These are phyloP conservation scores for Monosporozyma aerobia DNA, from an alignment of 805 yeast genomes.

Conservation along the genomic window DNA sequence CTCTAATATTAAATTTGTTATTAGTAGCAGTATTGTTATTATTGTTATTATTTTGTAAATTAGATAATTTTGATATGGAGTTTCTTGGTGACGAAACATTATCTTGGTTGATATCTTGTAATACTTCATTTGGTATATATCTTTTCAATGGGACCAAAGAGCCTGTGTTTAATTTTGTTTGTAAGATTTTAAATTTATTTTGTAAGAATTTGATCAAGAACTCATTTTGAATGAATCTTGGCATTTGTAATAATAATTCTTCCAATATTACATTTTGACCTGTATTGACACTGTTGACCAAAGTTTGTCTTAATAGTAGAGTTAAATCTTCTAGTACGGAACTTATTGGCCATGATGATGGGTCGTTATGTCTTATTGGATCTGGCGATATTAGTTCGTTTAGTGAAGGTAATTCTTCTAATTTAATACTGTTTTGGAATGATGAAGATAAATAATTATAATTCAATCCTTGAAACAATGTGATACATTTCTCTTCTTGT, in stretches of 20 bases:
- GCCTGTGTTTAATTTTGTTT: slow-evolving; percentile 16
- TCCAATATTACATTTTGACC: slow-evolving; percentile 40
- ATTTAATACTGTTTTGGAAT: slow-evolving; percentile 66
- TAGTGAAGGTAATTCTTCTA: slow-evolving; percentile 68
- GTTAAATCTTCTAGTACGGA: slow-evolving; percentile 83
- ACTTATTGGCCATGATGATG: slow-evolving; percentile 47
- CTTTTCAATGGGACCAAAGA: slow-evolving; percentile 15
- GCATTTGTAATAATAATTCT: slow-evolving; percentile 21
- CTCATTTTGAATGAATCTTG: slow-evolving; percentile 25
- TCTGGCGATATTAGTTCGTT: slow-evolving; percentile 24
- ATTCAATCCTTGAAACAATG: slow-evolving; percentile 51
- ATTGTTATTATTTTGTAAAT: not conserved
- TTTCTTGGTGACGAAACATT: not conserved
- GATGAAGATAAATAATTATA: slow-evolving; percentile 67
- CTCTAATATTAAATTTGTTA: slow-evolving; percentile 25
- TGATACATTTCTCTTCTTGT: slow-evolving; percentile 39
- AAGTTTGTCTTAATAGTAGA: slow-evolving; percentile 57
- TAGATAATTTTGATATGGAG: slow-evolving; percentile 15
- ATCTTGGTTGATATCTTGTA: not conserved
- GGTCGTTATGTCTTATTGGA: slow-evolving; percentile 16
- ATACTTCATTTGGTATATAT: slow-evolving; percentile 13
- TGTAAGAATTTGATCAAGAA: slow-evolving; percentile 25
- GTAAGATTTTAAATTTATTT: slow-evolving; percentile 19
- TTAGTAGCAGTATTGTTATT: not conserved
- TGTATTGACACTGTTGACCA: slow-evolving; percentile 59